Percentiles rank a stretch among this genome's conserved stretches.
Evolutionary conservation across 1,284 basidiomycete genomes (phyloP).

Genomic region (Pseudozyma tsukubaensis): DNA sequence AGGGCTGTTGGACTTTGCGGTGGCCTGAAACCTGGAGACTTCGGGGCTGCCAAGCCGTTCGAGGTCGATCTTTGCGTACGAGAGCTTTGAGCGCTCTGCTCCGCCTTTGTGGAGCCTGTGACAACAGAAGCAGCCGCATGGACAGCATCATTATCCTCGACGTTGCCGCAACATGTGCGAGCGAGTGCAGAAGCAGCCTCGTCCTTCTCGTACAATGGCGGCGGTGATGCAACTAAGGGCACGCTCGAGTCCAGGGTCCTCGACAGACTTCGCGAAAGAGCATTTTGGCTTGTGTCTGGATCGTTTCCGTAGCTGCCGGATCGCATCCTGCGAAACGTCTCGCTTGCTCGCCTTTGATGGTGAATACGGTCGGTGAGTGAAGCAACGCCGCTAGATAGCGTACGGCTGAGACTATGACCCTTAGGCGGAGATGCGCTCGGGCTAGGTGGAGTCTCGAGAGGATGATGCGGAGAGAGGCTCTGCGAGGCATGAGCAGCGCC

Average conservation of each 20-base stretch:
- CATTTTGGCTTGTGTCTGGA: neutral
- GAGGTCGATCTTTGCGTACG: neutral
- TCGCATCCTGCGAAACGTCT: slow-evolving; percentile 36
- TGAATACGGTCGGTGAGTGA: slow-evolving; percentile 30
- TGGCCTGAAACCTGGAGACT: neutral
- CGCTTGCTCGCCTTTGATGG: slow-evolving; percentile 38
- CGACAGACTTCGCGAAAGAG: slow-evolving; percentile 20
- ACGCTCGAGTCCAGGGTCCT: slow-evolving; percentile 3
- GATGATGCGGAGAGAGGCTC: slow-evolving; percentile 1
- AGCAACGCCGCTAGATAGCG: slow-evolving; percentile 24
- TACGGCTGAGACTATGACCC: slow-evolving; percentile 20
- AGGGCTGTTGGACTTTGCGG: neutral
- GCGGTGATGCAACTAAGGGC: slow-evolving; percentile 16
- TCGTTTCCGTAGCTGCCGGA: slow-evolving; percentile 19
- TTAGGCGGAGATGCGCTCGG: slow-evolving; percentile 21
- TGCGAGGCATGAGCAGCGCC: slow-evolving; percentile 13
- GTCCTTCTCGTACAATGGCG: slow-evolving; percentile 7
- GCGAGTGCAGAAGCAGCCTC: neutral
- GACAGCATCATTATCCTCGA: no score
- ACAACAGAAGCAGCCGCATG: no score
- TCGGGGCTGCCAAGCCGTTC: neutral
- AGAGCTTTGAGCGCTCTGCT: neutral
- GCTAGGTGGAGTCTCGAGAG: slow-evolving; percentile 7
- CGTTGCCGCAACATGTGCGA: neutral
- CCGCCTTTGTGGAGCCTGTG: neutral